Evolutionary conservation across 441 rosid species (phyloP), one percentile per base, ranked within the genome.

Genomic region (Mallotus repandus): DNA sequence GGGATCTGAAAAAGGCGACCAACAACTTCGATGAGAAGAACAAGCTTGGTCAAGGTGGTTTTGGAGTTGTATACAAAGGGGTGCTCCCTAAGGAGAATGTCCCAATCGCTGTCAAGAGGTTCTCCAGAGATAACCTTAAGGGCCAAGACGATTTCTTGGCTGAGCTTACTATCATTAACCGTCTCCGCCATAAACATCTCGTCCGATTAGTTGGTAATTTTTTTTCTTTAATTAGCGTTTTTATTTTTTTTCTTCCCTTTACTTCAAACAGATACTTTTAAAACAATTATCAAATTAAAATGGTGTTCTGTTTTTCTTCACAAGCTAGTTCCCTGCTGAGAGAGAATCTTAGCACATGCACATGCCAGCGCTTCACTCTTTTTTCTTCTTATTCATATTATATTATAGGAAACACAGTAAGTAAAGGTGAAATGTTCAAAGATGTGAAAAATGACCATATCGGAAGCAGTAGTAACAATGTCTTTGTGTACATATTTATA

Each of bases 101-200:
- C 58, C 77, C 58, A 52, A 77, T 85, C 10, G 89, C 91, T 2
- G 89, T 87, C 63, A 87, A 89, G 53, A 87, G 85, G 43, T 85
- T 87, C 64, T 80, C 81, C 6, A 77, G 88, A 68, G 88, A 79
- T 41, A 53, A 78, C 65, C 73, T 80, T 9, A 75, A 81, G 66
- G 79, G 89, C 29, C 83, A 77, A 80, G 89, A 78, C 63, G 84
- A 83, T 76, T 87, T 89, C 80, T 67, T 87, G 78, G 71, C 87
- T 29, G 89, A 85, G 70, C 88, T 89, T 46, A 78, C 85, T 41
- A 84, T 89, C 80, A 89, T 89, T 62, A 87, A 86, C 77, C 83
- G 87, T 10, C 82, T 89, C 59, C 89, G 86, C 69, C 89, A 87
- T 73, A 85, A 80, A 59, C 88, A 86, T 73, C 87, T 86, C 16